Percentiles rank a stretch among this genome's conserved stretches.
These are phyloP conservation scores for Cyathus striatus DNA, from an alignment of 768 basidiomycete species.

Conservation along the genomic window DNA sequence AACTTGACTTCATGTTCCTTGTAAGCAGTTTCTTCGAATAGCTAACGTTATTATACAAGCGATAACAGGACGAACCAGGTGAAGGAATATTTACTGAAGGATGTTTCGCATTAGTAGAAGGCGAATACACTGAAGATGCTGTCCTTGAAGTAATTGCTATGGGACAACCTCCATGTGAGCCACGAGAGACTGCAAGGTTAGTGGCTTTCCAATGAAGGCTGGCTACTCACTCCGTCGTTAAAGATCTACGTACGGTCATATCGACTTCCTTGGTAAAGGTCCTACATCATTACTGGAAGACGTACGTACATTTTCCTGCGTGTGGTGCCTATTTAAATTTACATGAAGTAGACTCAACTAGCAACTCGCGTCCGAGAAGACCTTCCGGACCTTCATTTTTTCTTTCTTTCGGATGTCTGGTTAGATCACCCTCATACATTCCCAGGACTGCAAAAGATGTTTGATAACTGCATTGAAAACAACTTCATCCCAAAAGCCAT, in stretches of 20 bases:
- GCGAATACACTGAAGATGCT: constrained; percentile 92
- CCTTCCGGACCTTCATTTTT: constrained; percentile 76
- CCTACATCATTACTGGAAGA: constrained; percentile 88
- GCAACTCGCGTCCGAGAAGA: constrained; percentile 61
- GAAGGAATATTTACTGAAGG: constrained; percentile 97
- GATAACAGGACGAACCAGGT: constrained; percentile 74
- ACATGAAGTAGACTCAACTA: constrained; percentile 49
- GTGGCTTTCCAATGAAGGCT: too few species aligned
- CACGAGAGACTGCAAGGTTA: constrained; percentile 77
- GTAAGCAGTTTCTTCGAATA: constrained; percentile 36
- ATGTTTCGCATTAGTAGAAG: constrained; percentile 91
- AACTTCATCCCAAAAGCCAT: constrained; percentile 85
- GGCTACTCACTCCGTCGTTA: too few species aligned
- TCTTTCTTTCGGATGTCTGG: constrained; percentile 95
- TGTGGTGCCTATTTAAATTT: not conserved
- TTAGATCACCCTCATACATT: constrained; percentile 86
- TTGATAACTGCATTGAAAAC: constrained; percentile 86
- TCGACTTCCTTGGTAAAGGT: constrained; percentile 96
- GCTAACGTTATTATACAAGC: constrained; percentile 12
- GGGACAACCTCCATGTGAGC: constrained; percentile 96
- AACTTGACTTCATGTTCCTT: constrained; percentile 82
- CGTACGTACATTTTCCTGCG: constrained; percentile 38
- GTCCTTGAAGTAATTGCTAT: constrained; percentile 87
- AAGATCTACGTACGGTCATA: constrained; percentile 92
- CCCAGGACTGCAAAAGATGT: constrained; percentile 73